Evolutionary conservation across 179 eudicot species (phyloP), one percentile per base, ranked within the genome.

Genomic region (Spinacia oleracea): DNA sequence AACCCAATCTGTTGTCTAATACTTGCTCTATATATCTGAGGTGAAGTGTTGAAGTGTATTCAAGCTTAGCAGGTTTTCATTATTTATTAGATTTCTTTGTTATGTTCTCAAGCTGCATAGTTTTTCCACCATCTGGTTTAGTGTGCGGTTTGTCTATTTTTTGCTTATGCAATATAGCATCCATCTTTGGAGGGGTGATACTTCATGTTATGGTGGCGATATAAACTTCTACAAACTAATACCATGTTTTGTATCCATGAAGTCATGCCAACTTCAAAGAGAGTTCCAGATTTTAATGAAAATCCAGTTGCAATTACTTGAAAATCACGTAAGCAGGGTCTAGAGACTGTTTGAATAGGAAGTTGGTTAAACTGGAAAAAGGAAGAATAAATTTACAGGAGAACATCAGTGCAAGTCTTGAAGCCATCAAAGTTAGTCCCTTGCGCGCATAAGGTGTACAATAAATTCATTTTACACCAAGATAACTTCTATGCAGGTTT

Each of bases 11-110:
- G n/a, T 69, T 53, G 27, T 58, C 40, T 55, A 21, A 18, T 18
- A 55, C 67, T 23, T 77, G 55, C 40, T 18, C 27, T 16, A 67
- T 45, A 9, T 42, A 27, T 75, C 14, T 23, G 10, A 29, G 31
- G 25, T 46, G 12, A 9, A 29, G 16, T 10, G 8, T 46, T 27
- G 40, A 0, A 63, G 46, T 34, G 66, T 15, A 32, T 23, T 15
- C n/a, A 45, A 70, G 51, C n/a, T 76, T 46, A 46, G 70, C 40
- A 11, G 62, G 65, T 65, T 31, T 48, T 21, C 60, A 48, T 11
- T 32, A 23, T 46, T 29, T 48, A 31, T 45, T 45, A 20, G 34
- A 46, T 6, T 55, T 29, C 27, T 21, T 51, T 65, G 25, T 2
- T 25, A 23, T 53, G 45, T 6, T 51, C 23, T 42, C 38, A 42